Percentiles rank a stretch among this genome's conserved stretches.
Conservation (phyloP, 192 early-diverging fungal genomes). For the Endogone sp. region DNA sequence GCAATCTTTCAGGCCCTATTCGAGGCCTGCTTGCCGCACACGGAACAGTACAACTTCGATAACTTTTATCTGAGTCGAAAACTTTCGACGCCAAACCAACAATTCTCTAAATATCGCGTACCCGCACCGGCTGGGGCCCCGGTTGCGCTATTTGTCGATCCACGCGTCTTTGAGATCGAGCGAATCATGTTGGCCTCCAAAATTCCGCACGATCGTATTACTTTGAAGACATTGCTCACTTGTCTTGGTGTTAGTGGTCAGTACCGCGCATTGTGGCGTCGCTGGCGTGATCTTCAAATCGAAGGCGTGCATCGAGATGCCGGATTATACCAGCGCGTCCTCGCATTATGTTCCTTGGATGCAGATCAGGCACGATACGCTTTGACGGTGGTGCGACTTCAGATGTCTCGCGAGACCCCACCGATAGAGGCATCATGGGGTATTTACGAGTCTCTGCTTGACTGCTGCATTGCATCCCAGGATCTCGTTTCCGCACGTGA, state of each 20-base stretch:
- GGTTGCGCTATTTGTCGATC: constrained; percentile 8
- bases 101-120: too few species aligned
- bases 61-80: constrained; percentile 7
- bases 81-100: too few species aligned
- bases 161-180: constrained; percentile 32
- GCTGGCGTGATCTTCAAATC: constrained; percentile 25
- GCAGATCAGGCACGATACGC: constrained; percentile 22
- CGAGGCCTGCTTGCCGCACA: constrained; percentile 29
- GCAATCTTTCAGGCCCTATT: constrained; percentile 24
- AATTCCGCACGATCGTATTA: constrained; percentile 27
- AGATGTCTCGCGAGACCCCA: constrained; percentile 16
- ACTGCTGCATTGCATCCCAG: constrained; percentile 28
- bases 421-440: constrained; percentile 3
- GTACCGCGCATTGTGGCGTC: constrained; percentile 19
- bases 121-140: not conserved
- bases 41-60: constrained; percentile 16
- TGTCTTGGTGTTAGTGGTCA: constrained; percentile 23
- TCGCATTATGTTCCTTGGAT: constrained; percentile 24
- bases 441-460: constrained; percentile 23
- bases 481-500: constrained; percentile 2
- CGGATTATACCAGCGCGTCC: constrained; percentile 19
- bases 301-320: constrained; percentile 23
- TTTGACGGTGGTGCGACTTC: constrained; percentile 16
- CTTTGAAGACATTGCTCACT: constrained; percentile 26
- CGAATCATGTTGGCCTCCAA: constrained; percentile 29